These are phyloP conservation scores for Clitopilus hobsonii DNA, from an alignment of 768 basidiomycete genomes.

Conservation along the genomic window DNA sequence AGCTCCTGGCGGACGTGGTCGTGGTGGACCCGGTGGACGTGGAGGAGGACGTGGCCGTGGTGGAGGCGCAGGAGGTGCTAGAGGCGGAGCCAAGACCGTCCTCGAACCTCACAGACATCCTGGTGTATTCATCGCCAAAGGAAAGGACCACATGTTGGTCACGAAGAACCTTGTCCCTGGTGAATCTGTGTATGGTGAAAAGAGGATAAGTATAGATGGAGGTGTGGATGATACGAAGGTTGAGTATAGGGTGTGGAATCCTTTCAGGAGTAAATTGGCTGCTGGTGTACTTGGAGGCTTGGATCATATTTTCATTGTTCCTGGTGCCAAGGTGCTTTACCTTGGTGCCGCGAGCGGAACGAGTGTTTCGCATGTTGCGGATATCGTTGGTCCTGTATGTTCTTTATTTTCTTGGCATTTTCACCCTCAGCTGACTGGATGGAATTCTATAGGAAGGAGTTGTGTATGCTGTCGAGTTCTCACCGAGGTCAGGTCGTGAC, in stretches of 20 bases:
- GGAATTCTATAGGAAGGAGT: conserved; percentile 78
- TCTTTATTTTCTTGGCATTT: conserved; percentile 1
- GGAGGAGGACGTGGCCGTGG: conserved; percentile 48
- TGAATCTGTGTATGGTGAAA: conserved; percentile 98
- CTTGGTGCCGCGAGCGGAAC: conserved; percentile 98
- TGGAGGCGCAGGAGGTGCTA: conserved; percentile 67
- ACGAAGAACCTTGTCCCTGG: conserved; percentile 98
- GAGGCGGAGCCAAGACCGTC: conserved; percentile 83
- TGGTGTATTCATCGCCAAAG: conserved; percentile 95
- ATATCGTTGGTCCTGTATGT: conserved; percentile 93
- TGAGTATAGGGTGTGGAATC: conserved; percentile 99
- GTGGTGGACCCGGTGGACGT: conserved; percentile 41
- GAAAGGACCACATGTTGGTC: conserved; percentile 95
- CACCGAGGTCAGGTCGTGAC: conserved; percentile 93
- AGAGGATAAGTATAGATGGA: conserved; percentile 85
- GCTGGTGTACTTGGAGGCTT: conserved; percentile 95
- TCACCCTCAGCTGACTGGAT: conserved; percentile 4
- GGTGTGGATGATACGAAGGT: conserved; percentile 78
- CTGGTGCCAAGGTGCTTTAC: conserved; percentile 95
- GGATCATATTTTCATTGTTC: conserved; percentile 88
- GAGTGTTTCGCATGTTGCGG: conserved; percentile 97
- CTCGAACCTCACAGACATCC: conserved; percentile 93
- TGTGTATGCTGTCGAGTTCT: conserved; percentile 99
- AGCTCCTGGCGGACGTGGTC: conserved; percentile 34
- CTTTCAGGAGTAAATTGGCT: conserved; percentile 94